These are phyloP conservation scores for Calonectria pteridis DNA, from an alignment of 2,329 filamentous ascomycete genomes.

Conservation along the genomic window DNA sequence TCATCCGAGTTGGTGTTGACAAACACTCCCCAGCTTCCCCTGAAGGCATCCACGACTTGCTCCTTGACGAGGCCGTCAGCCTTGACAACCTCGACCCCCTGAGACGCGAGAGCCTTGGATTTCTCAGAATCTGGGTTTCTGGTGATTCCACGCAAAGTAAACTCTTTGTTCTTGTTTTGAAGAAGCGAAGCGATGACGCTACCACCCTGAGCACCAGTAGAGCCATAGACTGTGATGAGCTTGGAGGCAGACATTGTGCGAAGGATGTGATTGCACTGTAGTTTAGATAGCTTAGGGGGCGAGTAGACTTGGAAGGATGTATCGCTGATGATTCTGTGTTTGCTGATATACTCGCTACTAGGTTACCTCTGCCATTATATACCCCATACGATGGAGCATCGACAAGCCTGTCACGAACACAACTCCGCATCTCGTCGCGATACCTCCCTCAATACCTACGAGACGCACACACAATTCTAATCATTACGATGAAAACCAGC, in stretches of 20 bases:
- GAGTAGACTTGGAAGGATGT: neutral
- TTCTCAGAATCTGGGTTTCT: slow-evolving; percentile 45
- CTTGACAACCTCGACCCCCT: slow-evolving; percentile 48
- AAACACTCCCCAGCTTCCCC: slow-evolving; percentile 50
- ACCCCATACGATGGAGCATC: neutral
- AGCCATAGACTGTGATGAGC: slow-evolving; percentile 49
- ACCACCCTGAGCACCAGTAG: slow-evolving; percentile 48
- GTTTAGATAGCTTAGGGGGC: neutral
- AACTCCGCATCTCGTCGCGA: slow-evolving; percentile 15
- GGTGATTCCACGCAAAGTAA: slow-evolving; percentile 47
- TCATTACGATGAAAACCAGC: slow-evolving; percentile 7
- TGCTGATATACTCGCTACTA: slow-evolving; percentile 22
- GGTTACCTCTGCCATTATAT: slow-evolving; percentile 29
- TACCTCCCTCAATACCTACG: neutral
- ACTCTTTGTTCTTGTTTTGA: slow-evolving; percentile 43
- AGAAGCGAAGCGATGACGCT: slow-evolving; percentile 48
- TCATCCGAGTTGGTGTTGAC: slow-evolving; percentile 50
- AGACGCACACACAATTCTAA: slow-evolving; percentile 25
- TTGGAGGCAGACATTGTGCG: slow-evolving; percentile 42
- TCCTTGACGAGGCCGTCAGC: slow-evolving; percentile 44
- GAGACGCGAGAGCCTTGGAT: slow-evolving; percentile 40
- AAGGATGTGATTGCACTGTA: neutral
- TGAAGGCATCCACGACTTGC: slow-evolving; percentile 44
- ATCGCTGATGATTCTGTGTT: slow-evolving; percentile 16
- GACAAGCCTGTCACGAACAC: neutral